Percentiles rank a stretch among this genome's conserved stretches.
phyloP scores from a whole-genome alignment of 2,329 filamentous ascomycete species.

The Orbilia ellipsospora region DNA sequence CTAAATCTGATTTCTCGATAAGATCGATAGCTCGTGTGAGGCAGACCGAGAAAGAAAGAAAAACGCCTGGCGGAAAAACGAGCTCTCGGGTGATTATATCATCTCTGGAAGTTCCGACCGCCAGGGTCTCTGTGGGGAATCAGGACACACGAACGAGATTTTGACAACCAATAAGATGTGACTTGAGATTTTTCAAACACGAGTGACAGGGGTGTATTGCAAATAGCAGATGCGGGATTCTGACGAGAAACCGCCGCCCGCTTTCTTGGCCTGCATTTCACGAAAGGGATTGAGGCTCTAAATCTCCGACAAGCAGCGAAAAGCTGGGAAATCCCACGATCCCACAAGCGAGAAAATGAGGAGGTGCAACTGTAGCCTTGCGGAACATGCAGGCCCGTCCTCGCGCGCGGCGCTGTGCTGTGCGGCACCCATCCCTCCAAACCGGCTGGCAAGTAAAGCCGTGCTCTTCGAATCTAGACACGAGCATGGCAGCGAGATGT shows the following conservation, averaged over 20 bases:
- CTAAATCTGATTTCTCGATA: slow-evolving; percentile 1
- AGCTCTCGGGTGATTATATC: slow-evolving; percentile 48
- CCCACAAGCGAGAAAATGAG: slow-evolving; percentile 25
- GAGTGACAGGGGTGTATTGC: slow-evolving; percentile 23
- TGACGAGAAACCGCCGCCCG: not conserved
- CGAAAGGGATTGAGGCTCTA: slow-evolving; percentile 24
- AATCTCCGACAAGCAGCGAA: slow-evolving; percentile 31
- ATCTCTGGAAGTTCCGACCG: not conserved
- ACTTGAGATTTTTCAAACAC: slow-evolving; percentile 12
- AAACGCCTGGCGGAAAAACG: slow-evolving; percentile 32
- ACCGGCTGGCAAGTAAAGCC: not conserved
- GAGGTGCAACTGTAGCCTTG: slow-evolving; percentile 3
- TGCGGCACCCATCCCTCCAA: slow-evolving; percentile 2
- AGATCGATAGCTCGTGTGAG: slow-evolving; percentile 22
- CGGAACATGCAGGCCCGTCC: not conserved
- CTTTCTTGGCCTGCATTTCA: not conserved
- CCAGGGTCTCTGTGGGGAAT: slow-evolving; percentile 13
- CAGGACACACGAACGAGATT: not conserved
- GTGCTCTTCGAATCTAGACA: not conserved
- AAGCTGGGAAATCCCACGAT: slow-evolving; percentile 24
- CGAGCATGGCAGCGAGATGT: not conserved
- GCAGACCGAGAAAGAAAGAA: slow-evolving; percentile 33
- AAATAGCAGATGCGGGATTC: slow-evolving; percentile 36
- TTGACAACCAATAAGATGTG: slow-evolving; percentile 22
- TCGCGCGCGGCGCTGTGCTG: not conserved